A percentile compares a stretch with the other conserved stretches of the same genome.
Evolutionary conservation across 2,329 filamentous ascomycete species (phyloP).

Genomic region (Xylaria sp.): DNA sequence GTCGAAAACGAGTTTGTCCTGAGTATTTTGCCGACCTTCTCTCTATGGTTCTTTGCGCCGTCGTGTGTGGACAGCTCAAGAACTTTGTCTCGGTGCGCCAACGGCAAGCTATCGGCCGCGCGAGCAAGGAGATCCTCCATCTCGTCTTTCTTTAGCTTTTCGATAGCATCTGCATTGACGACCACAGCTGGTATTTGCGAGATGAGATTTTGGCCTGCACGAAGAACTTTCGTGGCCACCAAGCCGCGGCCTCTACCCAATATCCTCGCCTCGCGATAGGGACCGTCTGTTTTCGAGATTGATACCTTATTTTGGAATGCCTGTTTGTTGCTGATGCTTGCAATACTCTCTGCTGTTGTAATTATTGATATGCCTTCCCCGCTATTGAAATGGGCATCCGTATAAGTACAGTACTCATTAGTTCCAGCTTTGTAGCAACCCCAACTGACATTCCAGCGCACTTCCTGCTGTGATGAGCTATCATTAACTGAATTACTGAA

Average conservation of each 20-base stretch:
- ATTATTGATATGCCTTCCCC: constrained; percentile 10
- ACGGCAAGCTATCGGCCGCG: constrained; percentile 45
- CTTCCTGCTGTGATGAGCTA: too few relatives aligned
- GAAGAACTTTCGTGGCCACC: constrained; percentile 46
- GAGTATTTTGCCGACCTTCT: constrained; percentile 49
- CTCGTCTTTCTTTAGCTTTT: constrained; percentile 36
- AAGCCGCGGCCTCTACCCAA: constrained; percentile 51
- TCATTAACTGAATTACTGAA: background rate
- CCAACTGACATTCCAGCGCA: background rate
- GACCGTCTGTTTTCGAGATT: background rate
- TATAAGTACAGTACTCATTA: constrained; percentile 9
- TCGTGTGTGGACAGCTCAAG: constrained; percentile 48
- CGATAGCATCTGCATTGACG: constrained; percentile 33
- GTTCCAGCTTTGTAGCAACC: background rate
- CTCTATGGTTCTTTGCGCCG: constrained; percentile 32
- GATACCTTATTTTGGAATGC: background rate
- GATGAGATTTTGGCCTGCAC: constrained; percentile 43
- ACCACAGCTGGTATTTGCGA: too few relatives aligned
- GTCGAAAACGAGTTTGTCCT: constrained; percentile 50
- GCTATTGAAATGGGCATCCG: constrained; percentile 7
- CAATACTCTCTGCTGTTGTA: constrained; percentile 7
- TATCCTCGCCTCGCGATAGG: constrained; percentile 45
- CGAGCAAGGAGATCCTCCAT: constrained; percentile 43
- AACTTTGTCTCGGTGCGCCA: constrained; percentile 39
- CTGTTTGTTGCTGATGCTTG: background rate